Base-by-base conservation (phyloP, 2,329 filamentous ascomycete species). In the Colletotrichum lindemuthianum region DNA sequence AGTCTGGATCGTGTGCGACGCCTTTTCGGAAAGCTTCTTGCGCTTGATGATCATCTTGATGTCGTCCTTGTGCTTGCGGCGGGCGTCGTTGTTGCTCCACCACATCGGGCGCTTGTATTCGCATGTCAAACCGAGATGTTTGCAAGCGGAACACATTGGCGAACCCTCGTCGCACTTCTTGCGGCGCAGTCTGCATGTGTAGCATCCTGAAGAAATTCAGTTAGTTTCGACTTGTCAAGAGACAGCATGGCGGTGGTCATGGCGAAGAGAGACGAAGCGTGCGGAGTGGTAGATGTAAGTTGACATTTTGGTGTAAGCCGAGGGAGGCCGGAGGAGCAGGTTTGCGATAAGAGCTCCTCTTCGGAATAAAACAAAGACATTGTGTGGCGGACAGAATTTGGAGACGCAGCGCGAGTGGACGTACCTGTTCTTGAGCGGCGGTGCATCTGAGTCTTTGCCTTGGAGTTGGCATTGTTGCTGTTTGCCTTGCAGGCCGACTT, bases 1-100 rank as follows among this genome's bases (percentile, higher is more conserved):
- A 58, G 83, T 84, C 68, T 84, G 82, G 60, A 87, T 82, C 48
- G 81, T 81, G 72, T 84, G 79, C 56, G 88, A 84, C 56, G 87
- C 84, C 87, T 97, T 97, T 80, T 97, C 95, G 33, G 90, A 89
- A 70, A 96, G 85, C 86, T 98, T 98, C 76, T 96, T 98, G 76
- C 90, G 88, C 88, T 97, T 97, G 84, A 99, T 98, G 78, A 95
- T 92, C 79, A 91, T 90, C 86, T 99, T 99, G 85, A 99, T 97
- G 70, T 90, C 83, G 75, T 98, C 96, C 82, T 98, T 99, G 77
- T 97, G 93, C 60, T 89, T 82, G 72, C 90, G 88, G 70, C 96
- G 86, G 74, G 91, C 88, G 68, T 97, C 93, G 74, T 92, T 91
- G 84, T 96, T 97, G 80, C 90, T 92, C 96, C 96, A 99, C 96